These are phyloP conservation scores for Penicillium goetzii DNA, from an alignment of 495 filamentous ascomycete species.

Conservation along the genomic window DNA sequence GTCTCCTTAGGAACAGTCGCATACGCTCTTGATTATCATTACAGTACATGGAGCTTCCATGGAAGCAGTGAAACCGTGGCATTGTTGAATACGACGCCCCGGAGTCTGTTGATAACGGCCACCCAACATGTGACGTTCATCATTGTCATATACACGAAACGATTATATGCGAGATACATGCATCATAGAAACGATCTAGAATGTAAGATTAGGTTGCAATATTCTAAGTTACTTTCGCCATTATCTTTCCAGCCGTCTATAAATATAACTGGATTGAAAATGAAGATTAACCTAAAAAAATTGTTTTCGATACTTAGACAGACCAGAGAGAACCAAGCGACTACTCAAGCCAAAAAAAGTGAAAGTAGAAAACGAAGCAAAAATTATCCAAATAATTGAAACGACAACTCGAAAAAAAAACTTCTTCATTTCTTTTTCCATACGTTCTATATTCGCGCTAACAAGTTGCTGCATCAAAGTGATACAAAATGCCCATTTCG, in stretches of 20 bases:
- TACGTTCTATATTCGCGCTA: not conserved
- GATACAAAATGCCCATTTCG: constrained; percentile 10
- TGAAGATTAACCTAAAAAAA: not conserved
- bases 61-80: constrained; percentile 3
- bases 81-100: not conserved
- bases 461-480: constrained; percentile 5
- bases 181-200: constrained; percentile 3
- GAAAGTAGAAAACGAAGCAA: not conserved
- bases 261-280: not conserved
- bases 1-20: constrained; percentile 1
- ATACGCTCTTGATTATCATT: constrained; percentile 4
- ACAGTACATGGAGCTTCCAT: not conserved
- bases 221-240: constrained; percentile 4
- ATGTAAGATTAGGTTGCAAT: constrained; percentile 4
- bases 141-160: constrained; percentile 2
- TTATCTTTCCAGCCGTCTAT: constrained; percentile 1
- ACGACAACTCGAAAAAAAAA: constrained; percentile 3
- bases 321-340: not conserved
- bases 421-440: constrained; percentile 3
- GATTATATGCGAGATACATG: not conserved
- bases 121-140: not conserved
- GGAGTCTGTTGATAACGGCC: not conserved
- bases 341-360: not conserved
- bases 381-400: not conserved
- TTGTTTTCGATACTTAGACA: not conserved